A percentile compares a stretch with the other conserved stretches of the same genome.
phyloP scores from a whole-genome alignment of 2,329 filamentous ascomycete species.

The Akanthomyces muscarius region DNA sequence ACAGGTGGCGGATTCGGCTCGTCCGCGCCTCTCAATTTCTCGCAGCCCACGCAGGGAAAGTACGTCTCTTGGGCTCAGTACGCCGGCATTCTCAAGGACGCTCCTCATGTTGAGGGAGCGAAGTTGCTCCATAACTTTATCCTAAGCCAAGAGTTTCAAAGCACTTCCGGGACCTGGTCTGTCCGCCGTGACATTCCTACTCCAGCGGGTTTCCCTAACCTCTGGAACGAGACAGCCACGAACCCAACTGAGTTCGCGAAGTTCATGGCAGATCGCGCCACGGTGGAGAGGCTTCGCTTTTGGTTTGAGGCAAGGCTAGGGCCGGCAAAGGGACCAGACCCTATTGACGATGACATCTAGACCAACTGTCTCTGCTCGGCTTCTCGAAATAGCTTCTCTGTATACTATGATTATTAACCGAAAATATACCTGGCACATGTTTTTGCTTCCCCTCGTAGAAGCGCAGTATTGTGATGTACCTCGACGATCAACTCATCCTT shows the following conservation, averaged over 20 bases:
- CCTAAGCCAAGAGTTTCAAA: slow-evolving; percentile 39
- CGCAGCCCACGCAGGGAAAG: slow-evolving; percentile 33
- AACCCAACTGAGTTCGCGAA: slow-evolving; percentile 35
- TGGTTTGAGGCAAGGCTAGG: slow-evolving; percentile 41
- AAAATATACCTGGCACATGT: no score
- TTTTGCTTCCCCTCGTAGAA: no score
- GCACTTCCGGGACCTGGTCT: slow-evolving; percentile 28
- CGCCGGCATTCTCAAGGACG: slow-evolving; percentile 44
- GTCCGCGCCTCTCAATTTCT: slow-evolving; percentile 22
- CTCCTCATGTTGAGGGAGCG: slow-evolving; percentile 46
- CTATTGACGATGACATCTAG: slow-evolving; percentile 29
- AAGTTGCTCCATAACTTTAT: slow-evolving; percentile 48
- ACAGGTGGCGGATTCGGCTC: slow-evolving; percentile 22
- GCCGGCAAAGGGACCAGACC: slow-evolving; percentile 38
- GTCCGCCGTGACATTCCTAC: slow-evolving; percentile 32
- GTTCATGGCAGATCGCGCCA: slow-evolving; percentile 39
- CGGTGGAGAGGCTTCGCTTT: slow-evolving; percentile 39
- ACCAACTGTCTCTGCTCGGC: no score
- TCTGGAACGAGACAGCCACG: slow-evolving; percentile 29
- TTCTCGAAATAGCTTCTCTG: no score
- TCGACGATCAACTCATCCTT: no score
- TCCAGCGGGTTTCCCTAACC: slow-evolving; percentile 28
- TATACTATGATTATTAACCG: no score
- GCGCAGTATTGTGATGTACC: no score
- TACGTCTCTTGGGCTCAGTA: slow-evolving; percentile 48